phyloP scores from a whole-genome alignment of 2,329 filamentous ascomycete genomes.

The Pseudocercospora fuligena region DNA sequence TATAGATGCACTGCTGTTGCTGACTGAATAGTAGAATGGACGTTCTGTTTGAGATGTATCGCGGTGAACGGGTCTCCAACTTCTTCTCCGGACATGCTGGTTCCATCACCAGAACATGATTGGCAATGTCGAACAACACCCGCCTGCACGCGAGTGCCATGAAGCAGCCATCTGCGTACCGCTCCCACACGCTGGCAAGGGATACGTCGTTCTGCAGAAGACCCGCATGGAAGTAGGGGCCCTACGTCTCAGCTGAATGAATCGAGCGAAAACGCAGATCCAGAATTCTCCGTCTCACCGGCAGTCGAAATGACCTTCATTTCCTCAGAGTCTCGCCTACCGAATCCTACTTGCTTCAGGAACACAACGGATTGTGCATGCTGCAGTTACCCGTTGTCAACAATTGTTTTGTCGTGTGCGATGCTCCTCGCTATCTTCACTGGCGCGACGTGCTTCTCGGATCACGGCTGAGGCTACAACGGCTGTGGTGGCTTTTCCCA shows the following conservation, averaged over 20 bases:
- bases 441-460: not conserved
- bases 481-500: not conserved
- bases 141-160: constrained; percentile 4
- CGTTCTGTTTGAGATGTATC: not conserved
- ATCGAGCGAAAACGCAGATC: constrained; percentile 7
- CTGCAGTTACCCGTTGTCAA: not conserved
- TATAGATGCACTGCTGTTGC: not conserved
- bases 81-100: constrained; percentile 1
- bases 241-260: constrained; percentile 3
- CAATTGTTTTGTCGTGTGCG: not conserved
- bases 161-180: not conserved
- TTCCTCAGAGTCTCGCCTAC: constrained; percentile 4
- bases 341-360: not conserved
- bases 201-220: not conserved
- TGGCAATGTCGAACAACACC: constrained; percentile 5
- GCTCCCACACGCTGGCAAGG: not conserved
- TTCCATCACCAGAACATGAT: constrained; percentile 6
- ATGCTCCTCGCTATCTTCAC: not conserved
- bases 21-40: not conserved
- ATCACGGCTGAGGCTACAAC: constrained; percentile 7
- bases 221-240: constrained; percentile 1
- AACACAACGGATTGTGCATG: not conserved
- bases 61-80: not conserved
- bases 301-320: constrained; percentile 7
- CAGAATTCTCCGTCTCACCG: constrained; percentile 6